Evolutionary conservation across 768 basidiomycete genomes (phyloP), one percentile per base, ranked within the genome.

Genomic region (Heimioporus sp.): DNA sequence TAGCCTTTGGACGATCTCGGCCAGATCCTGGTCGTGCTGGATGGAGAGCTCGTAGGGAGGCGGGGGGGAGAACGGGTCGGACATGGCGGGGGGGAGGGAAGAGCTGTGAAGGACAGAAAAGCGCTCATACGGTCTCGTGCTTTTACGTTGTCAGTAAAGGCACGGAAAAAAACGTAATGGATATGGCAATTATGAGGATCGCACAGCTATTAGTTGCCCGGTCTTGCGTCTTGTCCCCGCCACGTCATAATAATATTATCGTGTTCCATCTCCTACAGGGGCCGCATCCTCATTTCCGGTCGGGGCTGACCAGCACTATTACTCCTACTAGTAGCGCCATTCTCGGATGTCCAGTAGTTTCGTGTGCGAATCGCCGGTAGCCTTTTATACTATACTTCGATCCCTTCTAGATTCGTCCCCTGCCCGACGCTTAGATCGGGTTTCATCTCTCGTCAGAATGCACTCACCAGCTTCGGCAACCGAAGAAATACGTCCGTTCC

Each of bases 381-480:
- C 9, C 35, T 21, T 24, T 41, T 8, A 35, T 8, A 35, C 40
- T 72, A 92, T 17, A 92, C 78, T 67, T 91, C 89, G 51, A 92
- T 90, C 10, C 85, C 88, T 68, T 93, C 90, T 51, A 91, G 63
- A 67, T 89, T 92, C 10, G 89, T 93, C 32, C 90, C 90, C 90
- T 92, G 57, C 10, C 15, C 47, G 13, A 20, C 34, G 19, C 16
- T 51, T 17, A 53, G 56, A 40, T 41, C 31, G 24, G 6, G 17
- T 30, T 16, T 30, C 28, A 38, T 12, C 6, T 11, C 28, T 34
- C 5, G 12, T n/a, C 30, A 34, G 39, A 38, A 35, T 40, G 36
- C 30, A 34, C 10, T 69, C 55, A 90, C 90, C 65, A 93, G 74
- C 67, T 85, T 92, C 5, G 91, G 91, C 40, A 93, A 74, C 32